Percentiles rank a stretch among this genome's conserved stretches.
Evolutionary conservation across 805 yeast species (phyloP).

Genomic region (Wickerhamiella azymoides): DNA sequence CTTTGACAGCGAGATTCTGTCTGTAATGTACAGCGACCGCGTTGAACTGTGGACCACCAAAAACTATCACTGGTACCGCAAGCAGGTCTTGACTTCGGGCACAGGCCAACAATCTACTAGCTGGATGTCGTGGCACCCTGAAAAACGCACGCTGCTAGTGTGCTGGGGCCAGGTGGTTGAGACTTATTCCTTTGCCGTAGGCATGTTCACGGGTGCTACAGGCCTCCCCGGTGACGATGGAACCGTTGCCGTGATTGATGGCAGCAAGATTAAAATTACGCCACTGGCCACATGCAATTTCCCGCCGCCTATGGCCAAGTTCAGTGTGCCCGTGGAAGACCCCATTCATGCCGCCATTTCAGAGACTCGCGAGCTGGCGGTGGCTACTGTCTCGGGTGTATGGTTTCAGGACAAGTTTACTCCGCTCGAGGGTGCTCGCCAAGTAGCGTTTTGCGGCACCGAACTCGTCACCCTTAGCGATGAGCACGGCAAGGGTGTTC

Average conservation of each 20-base stretch:
- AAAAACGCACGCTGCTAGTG: constrained; percentile 58
- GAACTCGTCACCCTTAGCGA: neutral
- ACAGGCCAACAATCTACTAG: neutral
- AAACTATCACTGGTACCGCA: constrained; percentile 92
- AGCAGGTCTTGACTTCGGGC: constrained; percentile 46
- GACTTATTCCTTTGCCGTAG: constrained; percentile 40
- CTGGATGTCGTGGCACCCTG: constrained; percentile 66
- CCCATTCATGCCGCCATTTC: constrained; percentile 58
- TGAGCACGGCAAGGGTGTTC: neutral
- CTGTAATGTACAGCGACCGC: constrained; percentile 45
- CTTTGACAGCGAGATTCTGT: constrained; percentile 60
- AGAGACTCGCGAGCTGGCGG: constrained; percentile 22
- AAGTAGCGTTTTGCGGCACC: neutral
- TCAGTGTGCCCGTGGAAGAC: constrained; percentile 44
- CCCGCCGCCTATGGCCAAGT: constrained; percentile 84
- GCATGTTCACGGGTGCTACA: constrained; percentile 59
- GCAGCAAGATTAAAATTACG: constrained; percentile 52
- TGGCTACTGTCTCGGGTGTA: neutral
- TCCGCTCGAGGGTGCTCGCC: constrained; percentile 4
- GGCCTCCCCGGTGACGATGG: constrained; percentile 60
- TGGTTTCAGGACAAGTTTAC: neutral
- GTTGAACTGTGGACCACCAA: constrained; percentile 85
- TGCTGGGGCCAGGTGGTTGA: constrained; percentile 10
- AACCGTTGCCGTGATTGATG: constrained; percentile 70
- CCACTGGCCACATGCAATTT: constrained; percentile 76